Conservation (phyloP, 2,329 filamentous ascomycete species). For the Chalaropsis thielavioides region DNA sequence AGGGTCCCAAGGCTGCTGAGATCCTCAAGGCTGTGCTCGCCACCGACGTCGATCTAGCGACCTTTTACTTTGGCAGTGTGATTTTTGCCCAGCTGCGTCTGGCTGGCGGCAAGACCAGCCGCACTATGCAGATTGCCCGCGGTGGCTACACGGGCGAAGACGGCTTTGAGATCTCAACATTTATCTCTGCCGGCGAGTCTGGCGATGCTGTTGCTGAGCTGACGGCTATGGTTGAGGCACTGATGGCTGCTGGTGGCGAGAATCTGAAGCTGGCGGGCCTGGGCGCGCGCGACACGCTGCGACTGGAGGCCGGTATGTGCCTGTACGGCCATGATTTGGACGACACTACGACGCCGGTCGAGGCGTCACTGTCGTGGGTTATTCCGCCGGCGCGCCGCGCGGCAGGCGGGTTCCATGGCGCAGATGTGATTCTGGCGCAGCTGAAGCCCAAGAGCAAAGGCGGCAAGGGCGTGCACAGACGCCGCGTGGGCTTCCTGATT, state of each 20-base stretch:
- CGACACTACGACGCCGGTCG: constrained; percentile 50
- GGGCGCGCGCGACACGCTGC: constrained; percentile 78
- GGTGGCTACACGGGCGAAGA: constrained; percentile 97
- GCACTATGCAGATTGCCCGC: constrained; percentile 53
- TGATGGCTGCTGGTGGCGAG: constrained; percentile 51
- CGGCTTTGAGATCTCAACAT: constrained; percentile 89
- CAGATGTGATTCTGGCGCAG: constrained; percentile 61
- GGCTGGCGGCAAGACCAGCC: constrained; percentile 32
- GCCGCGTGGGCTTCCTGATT: constrained; percentile 68
- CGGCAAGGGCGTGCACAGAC: constrained; percentile 51
- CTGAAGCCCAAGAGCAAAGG: constrained; percentile 60
- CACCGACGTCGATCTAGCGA: constrained; percentile 41
- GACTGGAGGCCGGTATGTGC: constrained; percentile 95
- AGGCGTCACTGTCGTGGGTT: constrained; percentile 55
- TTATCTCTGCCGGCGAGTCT: constrained; percentile 32
- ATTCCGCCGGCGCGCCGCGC: constrained; percentile 61
- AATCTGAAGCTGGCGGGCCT: constrained; percentile 68
- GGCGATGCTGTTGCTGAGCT: constrained; percentile 45
- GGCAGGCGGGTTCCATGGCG: constrained; percentile 68
- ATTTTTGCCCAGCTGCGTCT: constrained; percentile 51
- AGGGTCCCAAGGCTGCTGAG: constrained; percentile 63
- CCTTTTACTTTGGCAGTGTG: constrained; percentile 70
- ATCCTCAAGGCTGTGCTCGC: constrained; percentile 52
- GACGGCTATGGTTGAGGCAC: constrained; percentile 40
- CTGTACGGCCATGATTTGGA: constrained; percentile 98